Conservation (phyloP, 495 filamentous ascomycete genomes). For the Echria macrotheca region DNA sequence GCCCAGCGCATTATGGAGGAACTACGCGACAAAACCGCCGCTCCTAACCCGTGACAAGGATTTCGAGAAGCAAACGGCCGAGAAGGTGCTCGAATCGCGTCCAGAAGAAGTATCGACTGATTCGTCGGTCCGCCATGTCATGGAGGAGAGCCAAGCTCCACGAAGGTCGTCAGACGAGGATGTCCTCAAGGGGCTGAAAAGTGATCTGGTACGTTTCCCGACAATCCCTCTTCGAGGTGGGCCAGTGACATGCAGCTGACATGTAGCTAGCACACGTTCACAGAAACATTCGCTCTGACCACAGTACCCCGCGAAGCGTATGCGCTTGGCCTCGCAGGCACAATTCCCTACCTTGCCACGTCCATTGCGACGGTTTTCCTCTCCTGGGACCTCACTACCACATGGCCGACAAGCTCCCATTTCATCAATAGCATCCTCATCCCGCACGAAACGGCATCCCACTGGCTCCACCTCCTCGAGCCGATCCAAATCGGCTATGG, state of each 20-base stretch:
- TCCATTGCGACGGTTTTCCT: constrained; percentile 84
- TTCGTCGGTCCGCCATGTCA: constrained; percentile 52
- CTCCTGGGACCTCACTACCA: constrained; percentile 71
- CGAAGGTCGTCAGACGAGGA: constrained; percentile 44
- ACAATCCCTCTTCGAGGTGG: not conserved
- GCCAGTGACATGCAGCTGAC: not conserved
- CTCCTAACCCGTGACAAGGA: constrained; percentile 41
- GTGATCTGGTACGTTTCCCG: constrained; percentile 63
- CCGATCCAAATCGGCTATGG: constrained; percentile 92
- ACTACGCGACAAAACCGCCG: constrained; percentile 24
- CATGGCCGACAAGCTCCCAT: constrained; percentile 55
- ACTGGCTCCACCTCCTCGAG: constrained; percentile 74
- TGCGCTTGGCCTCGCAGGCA: constrained; percentile 78
- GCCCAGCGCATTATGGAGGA: too few species aligned
- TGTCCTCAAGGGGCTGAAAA: constrained; percentile 62
- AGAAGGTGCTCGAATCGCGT: constrained; percentile 47
- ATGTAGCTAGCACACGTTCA: constrained; percentile 61
- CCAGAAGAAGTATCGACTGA: constrained; percentile 54
- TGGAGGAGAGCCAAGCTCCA: constrained; percentile 34
- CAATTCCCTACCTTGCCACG: constrained; percentile 84
- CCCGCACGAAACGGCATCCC: constrained; percentile 62
- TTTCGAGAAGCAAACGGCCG: constrained; percentile 43
- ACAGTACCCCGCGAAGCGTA: constrained; percentile 77
- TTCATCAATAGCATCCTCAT: constrained; percentile 50
- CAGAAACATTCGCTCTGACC: constrained; percentile 77